Percentiles rank a stretch among this genome's conserved stretches.
Conservation (phyloP, 208 protist species). For the Crithidia sp. region DNA sequence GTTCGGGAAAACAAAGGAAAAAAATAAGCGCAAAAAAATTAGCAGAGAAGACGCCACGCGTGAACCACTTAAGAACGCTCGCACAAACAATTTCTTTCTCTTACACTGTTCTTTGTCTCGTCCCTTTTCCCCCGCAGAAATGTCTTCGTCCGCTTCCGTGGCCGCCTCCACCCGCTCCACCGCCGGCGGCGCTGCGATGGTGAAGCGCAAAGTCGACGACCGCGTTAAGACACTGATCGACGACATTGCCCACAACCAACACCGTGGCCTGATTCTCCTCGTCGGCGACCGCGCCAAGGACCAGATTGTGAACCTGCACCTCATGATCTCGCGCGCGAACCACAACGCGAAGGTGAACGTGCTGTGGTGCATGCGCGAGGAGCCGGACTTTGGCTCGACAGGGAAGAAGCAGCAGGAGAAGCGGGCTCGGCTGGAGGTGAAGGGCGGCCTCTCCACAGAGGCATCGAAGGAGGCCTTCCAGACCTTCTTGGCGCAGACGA, state of each 20-base stretch:
- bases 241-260: conserved; percentile 94
- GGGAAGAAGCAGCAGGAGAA: conserved; percentile 94
- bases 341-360: conserved; percentile 97
- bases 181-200: conserved; percentile 38
- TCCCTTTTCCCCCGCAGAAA: background rate
- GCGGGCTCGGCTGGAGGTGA: conserved; percentile 95
- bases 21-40: too few species aligned
- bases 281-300: conserved; percentile 98
- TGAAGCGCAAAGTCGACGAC: conserved; percentile 94
- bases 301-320: conserved; percentile 98
- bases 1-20: too few species aligned
- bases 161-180: conserved; percentile 36
- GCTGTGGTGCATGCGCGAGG: conserved; percentile 99
- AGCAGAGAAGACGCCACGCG: too few species aligned
- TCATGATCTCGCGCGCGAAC: conserved; percentile 98
- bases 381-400: conserved; percentile 97
- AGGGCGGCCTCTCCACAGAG: conserved; percentile 92
- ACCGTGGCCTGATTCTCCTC: conserved; percentile 98
- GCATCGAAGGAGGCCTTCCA: conserved; percentile 98
- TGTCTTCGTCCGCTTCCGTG: conserved; percentile 48
- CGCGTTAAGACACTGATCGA: conserved; percentile 97
- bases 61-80: too few species aligned
- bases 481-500: conserved; percentile 97
- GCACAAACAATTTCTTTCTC: too few species aligned
- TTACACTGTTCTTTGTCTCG: background rate